Percentiles rank a stretch among this genome's conserved stretches.
Conservation (phyloP, 371 early-diverging fungal species). For the Rhizopus sp. region DNA sequence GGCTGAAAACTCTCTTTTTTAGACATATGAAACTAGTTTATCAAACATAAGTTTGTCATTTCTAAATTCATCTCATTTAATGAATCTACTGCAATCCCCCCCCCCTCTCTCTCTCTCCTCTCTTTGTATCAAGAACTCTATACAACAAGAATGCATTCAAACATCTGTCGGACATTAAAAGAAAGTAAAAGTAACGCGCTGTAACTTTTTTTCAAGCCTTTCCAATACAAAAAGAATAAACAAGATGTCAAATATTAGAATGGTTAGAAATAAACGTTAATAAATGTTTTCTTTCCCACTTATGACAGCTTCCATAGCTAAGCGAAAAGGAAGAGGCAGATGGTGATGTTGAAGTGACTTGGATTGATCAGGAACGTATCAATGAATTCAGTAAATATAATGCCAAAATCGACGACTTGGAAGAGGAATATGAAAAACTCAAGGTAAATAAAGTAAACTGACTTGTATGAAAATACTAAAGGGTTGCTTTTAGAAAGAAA, state of each 20-base stretch:
- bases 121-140: too few species aligned
- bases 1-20: too few species aligned
- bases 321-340: slow-evolving; percentile 78
- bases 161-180: too few species aligned
- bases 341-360: slow-evolving; percentile 87
- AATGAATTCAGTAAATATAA: slow-evolving; percentile 91
- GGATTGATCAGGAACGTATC: slow-evolving; percentile 94
- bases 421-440: slow-evolving; percentile 75
- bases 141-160: too few species aligned
- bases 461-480: neutral
- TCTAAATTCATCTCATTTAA: too few species aligned
- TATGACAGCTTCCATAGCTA: slow-evolving; percentile 19
- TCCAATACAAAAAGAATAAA: neutral
- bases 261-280: slow-evolving; percentile 10
- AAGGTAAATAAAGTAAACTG: slow-evolving; percentile 58
- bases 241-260: slow-evolving; percentile 34
- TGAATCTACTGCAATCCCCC: too few species aligned
- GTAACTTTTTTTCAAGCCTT: too few species aligned
- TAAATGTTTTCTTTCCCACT: neutral
- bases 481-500: slow-evolving; percentile 64
- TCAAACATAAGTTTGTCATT: too few species aligned
- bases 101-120: too few species aligned
- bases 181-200: too few species aligned
- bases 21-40: too few species aligned
- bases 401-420: slow-evolving; percentile 73